These are phyloP conservation scores for Hymenoscyphus fructigenus DNA, from an alignment of 2,329 filamentous ascomycete species.

Conservation along the genomic window DNA sequence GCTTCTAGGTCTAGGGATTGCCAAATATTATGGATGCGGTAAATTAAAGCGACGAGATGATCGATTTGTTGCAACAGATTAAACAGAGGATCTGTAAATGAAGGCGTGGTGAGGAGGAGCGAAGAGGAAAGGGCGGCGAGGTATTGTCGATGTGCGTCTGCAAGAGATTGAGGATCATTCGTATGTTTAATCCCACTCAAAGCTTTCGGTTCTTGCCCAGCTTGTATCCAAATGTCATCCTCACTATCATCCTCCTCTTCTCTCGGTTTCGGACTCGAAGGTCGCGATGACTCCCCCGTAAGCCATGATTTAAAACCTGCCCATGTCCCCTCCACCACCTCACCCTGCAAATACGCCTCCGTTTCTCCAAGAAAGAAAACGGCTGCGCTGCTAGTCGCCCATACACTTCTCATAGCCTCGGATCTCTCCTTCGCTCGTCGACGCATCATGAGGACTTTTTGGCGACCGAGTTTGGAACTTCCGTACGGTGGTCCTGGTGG, in stretches of 20 bases:
- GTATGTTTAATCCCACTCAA: constrained; percentile 21
- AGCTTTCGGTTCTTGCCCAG: constrained; percentile 23
- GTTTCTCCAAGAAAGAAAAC: constrained; percentile 89
- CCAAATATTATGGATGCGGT: constrained; percentile 75
- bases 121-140: constrained; percentile 65
- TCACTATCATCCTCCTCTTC: constrained; percentile 38
- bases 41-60: constrained; percentile 73
- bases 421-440: constrained; percentile 62
- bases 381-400: constrained; percentile 85
- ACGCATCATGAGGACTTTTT: constrained; percentile 60
- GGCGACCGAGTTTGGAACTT: constrained; percentile 58
- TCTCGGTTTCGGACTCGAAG: constrained; percentile 16
- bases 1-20: constrained; percentile 75
- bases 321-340: constrained; percentile 81
- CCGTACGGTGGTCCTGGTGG: constrained; percentile 65
- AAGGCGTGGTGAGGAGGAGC: constrained; percentile 62
- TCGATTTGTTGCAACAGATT: constrained; percentile 73
- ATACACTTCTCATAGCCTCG: constrained; percentile 73
- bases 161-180: constrained; percentile 83
- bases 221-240: constrained; percentile 46
- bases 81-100: constrained; percentile 66
- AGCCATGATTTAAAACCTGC: constrained; percentile 78
- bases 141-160: constrained; percentile 76
- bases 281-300: constrained; percentile 35
- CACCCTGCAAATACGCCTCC: constrained; percentile 84